Evolutionary conservation across 2,329 filamentous ascomycete species (phyloP).

Genomic region (Penicillium brasilianum): DNA sequence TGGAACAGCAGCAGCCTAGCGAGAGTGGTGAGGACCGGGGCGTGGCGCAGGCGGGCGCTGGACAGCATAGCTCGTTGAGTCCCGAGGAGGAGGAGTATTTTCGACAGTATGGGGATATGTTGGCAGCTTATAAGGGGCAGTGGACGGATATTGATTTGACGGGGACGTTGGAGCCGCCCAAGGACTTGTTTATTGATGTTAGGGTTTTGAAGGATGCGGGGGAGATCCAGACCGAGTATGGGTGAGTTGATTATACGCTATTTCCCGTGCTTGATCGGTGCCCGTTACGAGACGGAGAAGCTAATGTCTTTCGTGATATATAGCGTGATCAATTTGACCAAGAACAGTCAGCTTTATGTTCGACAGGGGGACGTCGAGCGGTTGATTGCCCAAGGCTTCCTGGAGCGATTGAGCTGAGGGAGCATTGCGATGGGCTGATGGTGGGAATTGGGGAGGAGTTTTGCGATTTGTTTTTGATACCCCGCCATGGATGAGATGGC

Average conservation of each 20-base stretch:
- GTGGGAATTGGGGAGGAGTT: conserved; percentile 9
- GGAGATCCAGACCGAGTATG: conserved; percentile 98
- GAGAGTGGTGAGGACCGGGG: conserved; percentile 44
- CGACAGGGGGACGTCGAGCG: conserved; percentile 94
- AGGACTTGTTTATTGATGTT: conserved; percentile 95
- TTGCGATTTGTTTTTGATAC: conserved; percentile 23
- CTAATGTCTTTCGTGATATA: conserved; percentile 29
- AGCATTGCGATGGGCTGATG: not conserved
- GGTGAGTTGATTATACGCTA: conserved; percentile 61
- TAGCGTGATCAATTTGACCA: conserved; percentile 92
- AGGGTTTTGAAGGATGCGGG: conserved; percentile 94
- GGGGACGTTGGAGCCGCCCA: conserved; percentile 89
- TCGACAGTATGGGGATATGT: conserved; percentile 83
- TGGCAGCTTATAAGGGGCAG: conserved; percentile 96
- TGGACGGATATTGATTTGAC: conserved; percentile 98
- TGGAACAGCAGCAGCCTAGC: conserved; percentile 67
- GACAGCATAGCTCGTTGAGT: conserved; percentile 73
- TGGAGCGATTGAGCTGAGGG: conserved; percentile 83
- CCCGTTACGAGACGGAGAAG: conserved; percentile 11
- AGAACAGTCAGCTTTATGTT: conserved; percentile 98
- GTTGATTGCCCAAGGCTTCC: conserved; percentile 89
- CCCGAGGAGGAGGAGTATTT: conserved; percentile 98
- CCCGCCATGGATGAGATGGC: conserved; percentile 15
- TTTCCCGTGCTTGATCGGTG: too few species aligned
- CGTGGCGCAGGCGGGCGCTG: conserved; percentile 26